phyloP scores from a whole-genome alignment of 2,329 filamentous ascomycete species.

The Colletotrichum sp. region DNA sequence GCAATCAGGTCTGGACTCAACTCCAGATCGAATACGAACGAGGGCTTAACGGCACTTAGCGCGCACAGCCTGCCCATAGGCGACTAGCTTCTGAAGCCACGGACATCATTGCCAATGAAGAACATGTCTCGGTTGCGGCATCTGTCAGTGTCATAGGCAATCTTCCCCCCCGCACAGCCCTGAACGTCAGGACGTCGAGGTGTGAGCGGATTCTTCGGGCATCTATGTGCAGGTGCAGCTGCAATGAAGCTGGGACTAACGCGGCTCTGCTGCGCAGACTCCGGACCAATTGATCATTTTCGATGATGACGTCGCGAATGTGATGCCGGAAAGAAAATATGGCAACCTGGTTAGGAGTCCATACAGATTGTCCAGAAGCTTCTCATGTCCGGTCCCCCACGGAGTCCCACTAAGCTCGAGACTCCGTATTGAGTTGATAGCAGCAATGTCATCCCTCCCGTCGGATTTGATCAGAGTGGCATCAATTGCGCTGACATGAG shows the following conservation, averaged over 20 bases:
- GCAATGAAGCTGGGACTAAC: not conserved
- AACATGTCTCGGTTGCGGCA: not conserved
- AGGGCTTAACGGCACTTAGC: not conserved
- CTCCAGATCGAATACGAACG: not conserved
- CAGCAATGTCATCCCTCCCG: not conserved
- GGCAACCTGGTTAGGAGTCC: not conserved
- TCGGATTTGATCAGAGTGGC: not conserved
- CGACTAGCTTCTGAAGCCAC: not conserved
- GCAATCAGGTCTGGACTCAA: not conserved
- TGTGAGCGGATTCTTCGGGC: not conserved
- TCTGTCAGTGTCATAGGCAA: not conserved
- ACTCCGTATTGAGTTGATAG: not conserved
- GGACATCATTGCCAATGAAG: not conserved
- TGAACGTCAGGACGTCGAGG: not conserved
- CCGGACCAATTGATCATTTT: not conserved
- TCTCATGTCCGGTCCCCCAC: not conserved
- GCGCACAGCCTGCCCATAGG: not conserved
- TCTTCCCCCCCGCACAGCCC: not conserved
- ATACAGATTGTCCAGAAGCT: not conserved
- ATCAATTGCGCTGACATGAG: not conserved
- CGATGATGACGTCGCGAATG: not conserved
- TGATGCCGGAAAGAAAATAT: not conserved
- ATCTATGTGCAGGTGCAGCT: not conserved
- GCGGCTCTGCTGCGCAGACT: not conserved
- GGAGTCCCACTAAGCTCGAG: not conserved